These are phyloP conservation scores for Pyrenophora teres DNA, from an alignment of 2,329 filamentous ascomycete genomes.

Conservation along the genomic window DNA sequence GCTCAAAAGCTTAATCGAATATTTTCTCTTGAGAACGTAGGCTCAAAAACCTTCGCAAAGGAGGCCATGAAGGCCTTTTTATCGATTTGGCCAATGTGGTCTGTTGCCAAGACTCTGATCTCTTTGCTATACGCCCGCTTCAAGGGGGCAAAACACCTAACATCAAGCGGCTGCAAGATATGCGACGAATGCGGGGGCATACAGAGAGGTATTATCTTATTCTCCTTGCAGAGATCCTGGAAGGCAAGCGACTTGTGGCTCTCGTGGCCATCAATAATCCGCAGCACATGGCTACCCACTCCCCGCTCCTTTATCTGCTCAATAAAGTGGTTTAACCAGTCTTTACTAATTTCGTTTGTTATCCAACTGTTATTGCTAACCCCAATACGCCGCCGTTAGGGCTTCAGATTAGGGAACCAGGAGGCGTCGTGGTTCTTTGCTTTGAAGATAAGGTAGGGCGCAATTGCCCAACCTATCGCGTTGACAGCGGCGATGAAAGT, in stretches of 20 bases:
- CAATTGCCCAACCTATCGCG: slow-evolving; percentile 11
- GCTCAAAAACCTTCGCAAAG: background rate
- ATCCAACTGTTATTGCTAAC: background rate
- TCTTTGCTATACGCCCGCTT: slow-evolving; percentile 2
- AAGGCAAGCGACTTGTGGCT: slow-evolving; percentile 44
- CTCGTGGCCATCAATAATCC: slow-evolving; percentile 12
- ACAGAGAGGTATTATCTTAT: background rate
- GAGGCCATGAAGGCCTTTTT: background rate
- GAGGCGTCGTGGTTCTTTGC: slow-evolving; percentile 7
- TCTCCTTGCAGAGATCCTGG: slow-evolving; percentile 21
- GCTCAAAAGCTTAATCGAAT: background rate
- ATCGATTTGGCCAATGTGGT: slow-evolving; percentile 4
- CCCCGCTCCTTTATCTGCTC: background rate
- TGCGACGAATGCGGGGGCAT: no score
- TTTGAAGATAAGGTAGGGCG: slow-evolving; percentile 17
- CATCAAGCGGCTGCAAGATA: no score
- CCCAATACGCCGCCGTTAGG: background rate
- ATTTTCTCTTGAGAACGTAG: background rate
- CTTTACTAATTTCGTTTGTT: background rate
- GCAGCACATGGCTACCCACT: slow-evolving; percentile 17
- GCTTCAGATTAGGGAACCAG: slow-evolving; percentile 5
- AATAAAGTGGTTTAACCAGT: background rate
- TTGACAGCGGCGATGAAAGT: slow-evolving; percentile 15
- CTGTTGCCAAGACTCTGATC: background rate
- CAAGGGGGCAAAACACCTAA: background rate